phyloP scores from a whole-genome alignment of 768 basidiomycete genomes.

The Aureoboletus auriporus region DNA sequence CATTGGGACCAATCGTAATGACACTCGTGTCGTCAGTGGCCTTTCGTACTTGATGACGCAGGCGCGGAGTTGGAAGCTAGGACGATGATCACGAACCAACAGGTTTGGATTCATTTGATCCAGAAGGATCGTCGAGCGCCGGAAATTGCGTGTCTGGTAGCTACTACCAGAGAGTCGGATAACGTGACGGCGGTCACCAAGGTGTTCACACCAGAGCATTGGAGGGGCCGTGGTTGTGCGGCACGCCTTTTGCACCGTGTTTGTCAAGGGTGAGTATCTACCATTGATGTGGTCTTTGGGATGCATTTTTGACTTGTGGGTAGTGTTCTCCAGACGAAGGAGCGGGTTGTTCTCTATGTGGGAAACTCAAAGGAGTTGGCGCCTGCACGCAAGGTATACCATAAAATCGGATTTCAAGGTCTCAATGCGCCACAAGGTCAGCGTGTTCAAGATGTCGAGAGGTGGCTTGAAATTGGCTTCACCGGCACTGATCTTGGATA shows the following conservation, averaged over 20 bases:
- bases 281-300: neutral
- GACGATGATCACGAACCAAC: conserved; percentile 39
- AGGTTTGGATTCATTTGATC: conserved; percentile 60
- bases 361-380: conserved; percentile 29
- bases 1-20: neutral
- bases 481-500: conserved; percentile 10
- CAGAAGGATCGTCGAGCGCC: conserved; percentile 13
- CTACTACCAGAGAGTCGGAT: conserved; percentile 58
- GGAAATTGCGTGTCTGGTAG: conserved; percentile 62
- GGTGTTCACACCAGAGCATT: conserved; percentile 54
- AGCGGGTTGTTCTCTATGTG: conserved; percentile 53
- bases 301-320: conserved; percentile 1
- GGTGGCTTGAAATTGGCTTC: conserved; percentile 19
- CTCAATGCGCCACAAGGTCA: conserved; percentile 2
- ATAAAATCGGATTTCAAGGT: conserved; percentile 21
- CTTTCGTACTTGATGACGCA: conserved; percentile 46
- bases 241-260: conserved; percentile 56
- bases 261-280: conserved; percentile 42
- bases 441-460: conserved; percentile 12
- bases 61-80: conserved; percentile 49
- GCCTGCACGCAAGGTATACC: conserved; percentile 19
- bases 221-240: conserved; percentile 52
- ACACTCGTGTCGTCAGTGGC: conserved; percentile 35
- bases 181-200: conserved; percentile 62
- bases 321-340: conserved; percentile 27